These are phyloP conservation scores for Penicillium sp. DNA, from an alignment of 2,329 filamentous ascomycete genomes.

Conservation along the genomic window DNA sequence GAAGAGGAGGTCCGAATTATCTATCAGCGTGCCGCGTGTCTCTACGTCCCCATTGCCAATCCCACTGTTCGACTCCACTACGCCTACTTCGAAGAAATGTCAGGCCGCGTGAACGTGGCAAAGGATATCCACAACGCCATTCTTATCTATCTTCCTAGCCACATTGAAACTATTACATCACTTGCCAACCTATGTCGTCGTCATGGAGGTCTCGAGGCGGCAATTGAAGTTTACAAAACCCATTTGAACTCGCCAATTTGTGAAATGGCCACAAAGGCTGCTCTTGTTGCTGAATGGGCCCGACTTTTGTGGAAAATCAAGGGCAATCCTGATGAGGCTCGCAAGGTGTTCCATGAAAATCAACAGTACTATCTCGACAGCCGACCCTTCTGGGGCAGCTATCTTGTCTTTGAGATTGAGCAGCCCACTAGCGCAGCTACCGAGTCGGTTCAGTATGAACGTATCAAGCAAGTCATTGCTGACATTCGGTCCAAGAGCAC, in stretches of 20 bases:
- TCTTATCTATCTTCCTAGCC: slow-evolving; percentile 71
- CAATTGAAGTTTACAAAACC: slow-evolving; percentile 76
- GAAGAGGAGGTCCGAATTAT: slow-evolving; percentile 89
- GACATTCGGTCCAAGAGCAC: slow-evolving; percentile 71
- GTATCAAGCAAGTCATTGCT: slow-evolving; percentile 77
- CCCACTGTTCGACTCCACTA: slow-evolving; percentile 85
- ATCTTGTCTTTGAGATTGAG: slow-evolving; percentile 82
- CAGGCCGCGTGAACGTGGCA: slow-evolving; percentile 72
- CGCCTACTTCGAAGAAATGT: slow-evolving; percentile 90
- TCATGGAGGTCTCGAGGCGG: slow-evolving; percentile 77
- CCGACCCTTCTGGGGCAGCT: slow-evolving; percentile 83
- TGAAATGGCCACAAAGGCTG: slow-evolving; percentile 78
- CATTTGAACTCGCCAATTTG: slow-evolving; percentile 73
- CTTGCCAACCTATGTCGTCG: slow-evolving; percentile 84
- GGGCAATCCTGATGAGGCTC: slow-evolving; percentile 74
- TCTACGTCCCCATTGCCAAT: slow-evolving; percentile 83
- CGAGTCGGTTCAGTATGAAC: slow-evolving; percentile 65
- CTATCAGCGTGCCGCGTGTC: slow-evolving; percentile 78
- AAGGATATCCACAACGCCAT: slow-evolving; percentile 82
- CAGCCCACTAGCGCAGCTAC: slow-evolving; percentile 68
- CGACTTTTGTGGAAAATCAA: slow-evolving; percentile 83
- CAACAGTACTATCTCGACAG: slow-evolving; percentile 82
- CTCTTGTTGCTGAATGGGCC: slow-evolving; percentile 86
- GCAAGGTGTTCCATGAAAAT: slow-evolving; percentile 79
- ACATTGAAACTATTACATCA: slow-evolving; percentile 83